Conservation (phyloP, 495 filamentous ascomycete species). For the Pseudevernia furfuracea region DNA sequence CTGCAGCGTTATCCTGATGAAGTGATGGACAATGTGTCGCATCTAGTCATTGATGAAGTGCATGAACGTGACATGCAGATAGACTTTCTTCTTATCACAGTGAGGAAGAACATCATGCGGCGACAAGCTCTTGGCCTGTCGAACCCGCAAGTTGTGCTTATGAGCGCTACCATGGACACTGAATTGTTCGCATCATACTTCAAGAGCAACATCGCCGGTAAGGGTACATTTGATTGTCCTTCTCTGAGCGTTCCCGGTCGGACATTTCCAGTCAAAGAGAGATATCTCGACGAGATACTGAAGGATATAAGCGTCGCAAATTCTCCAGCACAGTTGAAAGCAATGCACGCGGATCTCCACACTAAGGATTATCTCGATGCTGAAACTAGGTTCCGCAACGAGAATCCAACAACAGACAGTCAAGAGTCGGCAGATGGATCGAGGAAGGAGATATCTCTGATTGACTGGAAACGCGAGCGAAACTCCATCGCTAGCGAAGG, state of each 20-base stretch:
- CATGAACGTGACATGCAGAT: slow-evolving; percentile 51
- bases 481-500: slow-evolving; percentile 26
- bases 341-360: slow-evolving; percentile 30
- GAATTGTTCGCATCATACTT: slow-evolving; percentile 52
- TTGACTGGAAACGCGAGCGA: slow-evolving; percentile 42
- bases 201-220: slow-evolving; percentile 27
- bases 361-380: slow-evolving; percentile 33
- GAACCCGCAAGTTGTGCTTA: slow-evolving; percentile 47
- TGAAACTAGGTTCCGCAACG: slow-evolving; percentile 28
- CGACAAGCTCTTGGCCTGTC: slow-evolving; percentile 32
- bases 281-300: slow-evolving; percentile 46
- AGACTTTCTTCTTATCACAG: slow-evolving; percentile 48
- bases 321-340: slow-evolving; percentile 16
- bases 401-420: slow-evolving; percentile 18
- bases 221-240: slow-evolving; percentile 38
- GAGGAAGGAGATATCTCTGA: slow-evolving; percentile 30
- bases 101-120: slow-evolving; percentile 41
- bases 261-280: slow-evolving; percentile 46
- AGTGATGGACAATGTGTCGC: slow-evolving; percentile 39
- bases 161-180: slow-evolving; percentile 54
- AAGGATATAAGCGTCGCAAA: slow-evolving; percentile 31
- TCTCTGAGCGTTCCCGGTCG: slow-evolving; percentile 48
- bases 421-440: slow-evolving; percentile 16
- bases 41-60: slow-evolving; percentile 55
- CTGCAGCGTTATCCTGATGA: slow-evolving; percentile 38